These are phyloP conservation scores for Chlamydomonas incerta DNA, from an alignment of 139 green algal genomes.

Conservation along the genomic window DNA sequence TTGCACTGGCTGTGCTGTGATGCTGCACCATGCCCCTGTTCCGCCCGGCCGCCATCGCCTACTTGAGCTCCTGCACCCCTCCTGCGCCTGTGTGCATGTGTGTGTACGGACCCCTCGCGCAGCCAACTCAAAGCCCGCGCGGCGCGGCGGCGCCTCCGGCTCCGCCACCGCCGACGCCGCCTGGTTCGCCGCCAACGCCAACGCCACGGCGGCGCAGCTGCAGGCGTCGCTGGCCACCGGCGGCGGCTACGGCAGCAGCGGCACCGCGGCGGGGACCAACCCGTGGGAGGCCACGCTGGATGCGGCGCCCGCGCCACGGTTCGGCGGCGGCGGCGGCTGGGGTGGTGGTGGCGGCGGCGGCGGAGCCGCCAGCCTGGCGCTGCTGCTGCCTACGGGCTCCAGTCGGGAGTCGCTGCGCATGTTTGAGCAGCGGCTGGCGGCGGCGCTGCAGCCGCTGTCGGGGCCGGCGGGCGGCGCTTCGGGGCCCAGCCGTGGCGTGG, in stretches of 20 bases:
- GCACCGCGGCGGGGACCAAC: conserved; percentile 10
- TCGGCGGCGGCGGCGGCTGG: neutral
- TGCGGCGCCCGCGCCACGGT: conserved; percentile 31
- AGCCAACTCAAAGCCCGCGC: conserved; percentile 19
- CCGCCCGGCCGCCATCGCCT: too few relatives aligned
- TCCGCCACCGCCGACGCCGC: neutral
- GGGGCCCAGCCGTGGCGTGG: neutral
- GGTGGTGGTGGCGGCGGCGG: neutral
- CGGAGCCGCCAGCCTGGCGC: neutral
- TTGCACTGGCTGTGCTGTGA: too few relatives aligned
- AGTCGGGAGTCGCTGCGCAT: neutral
- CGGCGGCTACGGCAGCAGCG: neutral
- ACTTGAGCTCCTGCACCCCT: too few relatives aligned
- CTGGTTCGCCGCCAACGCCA: neutral
- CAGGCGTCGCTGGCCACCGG: neutral
- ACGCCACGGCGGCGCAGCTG: too few relatives aligned
- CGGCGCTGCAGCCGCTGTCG: neutral
- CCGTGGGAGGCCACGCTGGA: conserved; percentile 52
- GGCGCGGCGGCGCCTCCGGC: neutral
- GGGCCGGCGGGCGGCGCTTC: neutral
- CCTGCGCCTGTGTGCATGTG: too few relatives aligned
- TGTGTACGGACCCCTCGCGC: too few relatives aligned
- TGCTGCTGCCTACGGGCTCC: conserved; percentile 30
- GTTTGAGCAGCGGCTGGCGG: neutral
- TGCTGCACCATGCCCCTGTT: too few relatives aligned